phyloP scores from a whole-genome alignment of 2,329 filamentous ascomycete species.

The Trichoderma polysporum region DNA sequence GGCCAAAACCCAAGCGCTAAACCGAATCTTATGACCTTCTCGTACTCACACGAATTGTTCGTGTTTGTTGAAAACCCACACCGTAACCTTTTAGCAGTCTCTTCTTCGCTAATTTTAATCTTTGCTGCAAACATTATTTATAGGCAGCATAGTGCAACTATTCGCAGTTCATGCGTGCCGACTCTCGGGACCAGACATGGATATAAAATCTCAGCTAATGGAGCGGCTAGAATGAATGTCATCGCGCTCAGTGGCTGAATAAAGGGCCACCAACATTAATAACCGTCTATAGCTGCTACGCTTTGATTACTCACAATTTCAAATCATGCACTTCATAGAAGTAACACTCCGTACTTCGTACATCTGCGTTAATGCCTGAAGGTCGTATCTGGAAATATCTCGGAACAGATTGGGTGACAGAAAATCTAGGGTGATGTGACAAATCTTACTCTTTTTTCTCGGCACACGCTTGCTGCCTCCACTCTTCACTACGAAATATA shows the following conservation, averaged over 20 bases:
- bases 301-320: background rate
- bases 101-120: background rate
- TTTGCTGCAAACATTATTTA: background rate
- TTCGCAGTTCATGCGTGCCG: background rate
- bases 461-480: background rate
- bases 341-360: background rate
- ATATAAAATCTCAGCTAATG: background rate
- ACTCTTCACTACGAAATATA: conserved; percentile 3
- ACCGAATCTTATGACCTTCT: background rate
- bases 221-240: background rate
- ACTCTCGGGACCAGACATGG: background rate
- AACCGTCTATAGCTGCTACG: background rate
- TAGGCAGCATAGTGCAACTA: background rate
- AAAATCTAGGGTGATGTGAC: background rate
- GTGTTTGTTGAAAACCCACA: background rate
- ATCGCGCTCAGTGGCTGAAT: background rate
- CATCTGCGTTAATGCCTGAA: conserved; percentile 6
- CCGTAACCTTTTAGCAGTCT: background rate
- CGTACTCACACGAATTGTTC: background rate
- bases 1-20: background rate
- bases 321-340: background rate
- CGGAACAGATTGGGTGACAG: background rate
- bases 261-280: background rate
- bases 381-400: background rate
- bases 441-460: background rate